These are phyloP conservation scores for Fusarium anguioides DNA, from an alignment of 2,329 filamentous ascomycete species.

Conservation along the genomic window DNA sequence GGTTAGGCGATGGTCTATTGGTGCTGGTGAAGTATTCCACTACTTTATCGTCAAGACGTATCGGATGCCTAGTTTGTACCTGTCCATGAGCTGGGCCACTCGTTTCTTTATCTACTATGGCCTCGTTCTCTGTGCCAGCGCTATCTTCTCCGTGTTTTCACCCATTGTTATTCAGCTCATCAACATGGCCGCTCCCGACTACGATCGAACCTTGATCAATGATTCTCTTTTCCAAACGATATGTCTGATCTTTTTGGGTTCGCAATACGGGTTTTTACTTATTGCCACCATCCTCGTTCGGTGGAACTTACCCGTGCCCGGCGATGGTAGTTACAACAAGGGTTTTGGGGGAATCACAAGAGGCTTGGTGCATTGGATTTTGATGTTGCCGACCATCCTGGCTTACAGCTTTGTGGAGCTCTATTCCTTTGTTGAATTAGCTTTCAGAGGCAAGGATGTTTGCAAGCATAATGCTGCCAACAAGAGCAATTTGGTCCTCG, in stretches of 20 bases:
- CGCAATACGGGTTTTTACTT: constrained; percentile 19
- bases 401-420: constrained; percentile 34
- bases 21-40: constrained; percentile 34
- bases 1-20: constrained; percentile 34
- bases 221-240: constrained; percentile 12
- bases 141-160: constrained; percentile 23
- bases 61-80: constrained; percentile 17
- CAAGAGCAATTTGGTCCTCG: constrained; percentile 21
- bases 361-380: constrained; percentile 24
- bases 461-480: constrained; percentile 32
- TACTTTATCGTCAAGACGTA: constrained; percentile 39
- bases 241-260: constrained; percentile 23
- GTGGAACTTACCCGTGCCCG: constrained; percentile 13
- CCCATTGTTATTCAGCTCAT: constrained; percentile 24
- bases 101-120: constrained; percentile 32
- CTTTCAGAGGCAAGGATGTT: constrained; percentile 24
- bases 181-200: constrained; percentile 8
- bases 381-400: constrained; percentile 32
- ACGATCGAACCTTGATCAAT: constrained; percentile 14
- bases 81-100: constrained; percentile 28
- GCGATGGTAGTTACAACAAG: constrained; percentile 2
- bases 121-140: constrained; percentile 26
- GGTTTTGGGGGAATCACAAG: constrained; percentile 4
- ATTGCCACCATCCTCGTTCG: constrained; percentile 19
- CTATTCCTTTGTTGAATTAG: constrained; percentile 33